These are phyloP conservation scores for Rhytidhysteron rufulum DNA, from an alignment of 2,329 filamentous ascomycete species.

Conservation along the genomic window DNA sequence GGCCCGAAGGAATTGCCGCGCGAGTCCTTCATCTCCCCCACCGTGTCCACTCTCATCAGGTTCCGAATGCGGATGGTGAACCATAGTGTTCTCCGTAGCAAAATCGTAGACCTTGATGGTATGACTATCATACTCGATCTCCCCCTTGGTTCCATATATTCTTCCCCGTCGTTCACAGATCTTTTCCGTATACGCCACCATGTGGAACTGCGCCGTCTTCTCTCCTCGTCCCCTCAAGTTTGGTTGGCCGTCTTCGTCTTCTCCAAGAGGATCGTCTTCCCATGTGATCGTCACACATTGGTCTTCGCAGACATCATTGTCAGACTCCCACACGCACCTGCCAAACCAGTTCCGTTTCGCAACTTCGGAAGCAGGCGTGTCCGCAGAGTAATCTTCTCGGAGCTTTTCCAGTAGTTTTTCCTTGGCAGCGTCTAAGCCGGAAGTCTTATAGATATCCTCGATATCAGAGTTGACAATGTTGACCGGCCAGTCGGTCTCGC, in stretches of 20 bases:
- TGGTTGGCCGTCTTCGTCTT: constrained; percentile 12
- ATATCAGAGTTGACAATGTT: constrained; percentile 90
- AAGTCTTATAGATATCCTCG: constrained; percentile 61
- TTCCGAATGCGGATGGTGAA: constrained; percentile 59
- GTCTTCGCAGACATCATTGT: constrained; percentile 93
- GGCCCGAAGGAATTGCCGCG: constrained; percentile 75
- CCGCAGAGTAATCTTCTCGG: constrained; percentile 55
- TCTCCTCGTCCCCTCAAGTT: constrained; percentile 49
- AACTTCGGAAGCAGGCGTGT: constrained; percentile 48
- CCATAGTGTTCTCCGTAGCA: constrained; percentile 51
- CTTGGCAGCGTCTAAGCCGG: constrained; percentile 49
- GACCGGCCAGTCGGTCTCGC: constrained; percentile 75
- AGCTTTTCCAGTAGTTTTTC: constrained; percentile 48
- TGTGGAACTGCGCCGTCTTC: constrained; percentile 88
- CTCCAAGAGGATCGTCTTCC: constrained; percentile 62
- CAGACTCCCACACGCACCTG: constrained; percentile 88
- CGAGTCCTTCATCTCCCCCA: constrained; percentile 76
- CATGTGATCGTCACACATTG: constrained; percentile 85
- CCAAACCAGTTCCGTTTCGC: constrained; percentile 68
- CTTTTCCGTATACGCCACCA: constrained; percentile 85
- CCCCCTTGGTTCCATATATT: constrained; percentile 81
- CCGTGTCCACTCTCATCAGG: constrained; percentile 64
- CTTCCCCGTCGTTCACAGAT: constrained; percentile 82
- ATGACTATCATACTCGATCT: constrained; percentile 78
- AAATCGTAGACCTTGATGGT: constrained; percentile 76